A percentile compares a stretch with the other conserved stretches of the same genome.
Evolutionary conservation across 306 rosid genomes (phyloP).

Genomic region (Begonia peltatifolia): DNA sequence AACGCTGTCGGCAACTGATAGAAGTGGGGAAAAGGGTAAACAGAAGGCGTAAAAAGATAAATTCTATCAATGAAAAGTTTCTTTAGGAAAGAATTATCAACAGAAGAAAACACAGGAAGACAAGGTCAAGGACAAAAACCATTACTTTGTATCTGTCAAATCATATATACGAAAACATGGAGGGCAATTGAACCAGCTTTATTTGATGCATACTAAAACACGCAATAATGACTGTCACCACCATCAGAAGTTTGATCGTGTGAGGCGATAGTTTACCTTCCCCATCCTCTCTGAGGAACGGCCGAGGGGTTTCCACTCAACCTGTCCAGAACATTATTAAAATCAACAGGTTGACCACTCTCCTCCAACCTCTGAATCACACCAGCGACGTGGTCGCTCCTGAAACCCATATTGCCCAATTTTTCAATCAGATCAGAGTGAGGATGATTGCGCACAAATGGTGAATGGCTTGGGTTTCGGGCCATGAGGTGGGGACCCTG

Average conservation of each 20-base stretch:
- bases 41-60: no score
- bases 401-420: conserved; percentile 69
- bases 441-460: conserved; percentile 56
- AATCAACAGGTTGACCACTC: conserved; percentile 79
- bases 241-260: conserved; percentile 8
- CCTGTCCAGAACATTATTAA: conserved; percentile 79
- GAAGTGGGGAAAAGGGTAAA: no score
- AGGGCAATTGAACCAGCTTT: conserved; percentile 17
- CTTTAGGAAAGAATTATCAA: no score
- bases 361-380: conserved; percentile 97
- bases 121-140: neutral
- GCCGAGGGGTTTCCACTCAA: conserved; percentile 35
- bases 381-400: conserved; percentile 56
- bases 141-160: conserved; percentile 7
- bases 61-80: no score
- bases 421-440: conserved; percentile 75
- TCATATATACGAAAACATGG: conserved; percentile 8
- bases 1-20: no score
- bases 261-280: conserved; percentile 19
- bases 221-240: conserved; percentile 39
- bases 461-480: conserved; percentile 37
- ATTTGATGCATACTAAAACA: conserved; percentile 91
- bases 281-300: conserved; percentile 78
- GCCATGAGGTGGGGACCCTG: conserved; percentile 32
- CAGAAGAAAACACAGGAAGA: no score